Evolutionary conservation across 2,329 filamentous ascomycete species (phyloP), one percentile per base, ranked within the genome.

Genomic region (Cladosporium sp.): DNA sequence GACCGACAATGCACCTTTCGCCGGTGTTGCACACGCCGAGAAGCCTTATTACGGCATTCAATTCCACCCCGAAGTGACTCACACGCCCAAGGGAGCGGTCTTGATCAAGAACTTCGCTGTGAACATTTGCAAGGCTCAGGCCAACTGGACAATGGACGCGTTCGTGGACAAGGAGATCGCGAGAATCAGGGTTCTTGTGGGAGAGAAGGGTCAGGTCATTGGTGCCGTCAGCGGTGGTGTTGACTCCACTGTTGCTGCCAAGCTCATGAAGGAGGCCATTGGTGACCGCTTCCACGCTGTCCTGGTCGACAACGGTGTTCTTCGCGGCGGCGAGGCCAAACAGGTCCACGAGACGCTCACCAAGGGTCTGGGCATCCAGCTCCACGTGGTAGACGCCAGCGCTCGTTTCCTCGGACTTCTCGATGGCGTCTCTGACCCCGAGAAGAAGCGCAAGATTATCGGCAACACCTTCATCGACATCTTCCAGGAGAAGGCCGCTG

Each of bases 361-460:
- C 1, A 74, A 92, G 69, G 87, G 94, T 65, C 83, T 97, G 0
- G 90, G 90, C 1, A 95, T 97, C 74, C 94, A 96, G 74, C 80
- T 97, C 2, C 96, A 90, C 0, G 88, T 97, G 28, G 85, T 95
- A 1, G 89, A 97, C 71, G 92, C 85, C 0, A 82, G 83, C 9
- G 81, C 95, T 61, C 78, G 83, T 25, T 97, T 97, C 80, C 79
- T 97, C n/a, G 77, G 78, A 30, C 81, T 86, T 22, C 84, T 97
- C 1, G 83, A 84, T 64, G 93, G 91, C 17, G 84, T 96, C 25
- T 78, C 77, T 0, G 78, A 89, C 59, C 92, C 93, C 0, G 92
- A 97, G 76, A 84, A 84, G 71, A 97, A 96, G 82, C 83, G 92
- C 58, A 96, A 96, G 77, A 87, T 97, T 67, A 97, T 97, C 62